Evolutionary conservation across 1,139 yeast species (phyloP), one percentile per base, ranked within the genome.

Genomic region (Geotrichum macrosporum): DNA sequence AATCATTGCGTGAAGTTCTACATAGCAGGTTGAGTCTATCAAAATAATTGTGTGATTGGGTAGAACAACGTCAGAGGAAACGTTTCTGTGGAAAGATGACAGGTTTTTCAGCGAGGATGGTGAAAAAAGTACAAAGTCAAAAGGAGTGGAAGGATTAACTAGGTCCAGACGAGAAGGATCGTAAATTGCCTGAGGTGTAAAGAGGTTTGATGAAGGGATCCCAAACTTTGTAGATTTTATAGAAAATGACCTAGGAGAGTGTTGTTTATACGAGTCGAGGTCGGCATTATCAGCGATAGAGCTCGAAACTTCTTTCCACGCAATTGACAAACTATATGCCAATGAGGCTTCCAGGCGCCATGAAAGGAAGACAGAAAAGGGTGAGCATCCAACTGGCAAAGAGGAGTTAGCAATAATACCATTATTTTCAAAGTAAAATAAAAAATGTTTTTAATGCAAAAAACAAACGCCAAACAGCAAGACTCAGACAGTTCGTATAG

Each of bases 11-110:
- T 63, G 66, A n/a, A 65, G 43, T 2, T 61, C 59, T 26, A 63
- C 60, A 15, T 50, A 45, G 15, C 67, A 59, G 30, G 59, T 56
- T 26, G 65, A 57, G 10, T 65, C 69, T 12, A 65, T 57, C 5
- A 64, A 44, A 12, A 65, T 52, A 12, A 59, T 46, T 0, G 68
- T 64, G 46, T 55, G 55, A 35, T 57, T 52, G n/a, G 62, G 54
- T 6, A 50, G 44, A 12, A 63, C 44, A 12, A 58, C 50, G 18
- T 56, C 48, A 33, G 50, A 39, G 2, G 46, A 32, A 15, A 48
- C 43, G n/a, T 32, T 15, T 12, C 41, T 33, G 40, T 41, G 48
- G 22, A 47, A 41, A 9, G 45, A 21, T 10, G 48, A 27, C 16
- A 64, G 53, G 31, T 50, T 40, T 46, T 59, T 58, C 49, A 63